phyloP scores from a whole-genome alignment of 2,329 filamentous ascomycete genomes.

The Talaromyces sp. region DNA sequence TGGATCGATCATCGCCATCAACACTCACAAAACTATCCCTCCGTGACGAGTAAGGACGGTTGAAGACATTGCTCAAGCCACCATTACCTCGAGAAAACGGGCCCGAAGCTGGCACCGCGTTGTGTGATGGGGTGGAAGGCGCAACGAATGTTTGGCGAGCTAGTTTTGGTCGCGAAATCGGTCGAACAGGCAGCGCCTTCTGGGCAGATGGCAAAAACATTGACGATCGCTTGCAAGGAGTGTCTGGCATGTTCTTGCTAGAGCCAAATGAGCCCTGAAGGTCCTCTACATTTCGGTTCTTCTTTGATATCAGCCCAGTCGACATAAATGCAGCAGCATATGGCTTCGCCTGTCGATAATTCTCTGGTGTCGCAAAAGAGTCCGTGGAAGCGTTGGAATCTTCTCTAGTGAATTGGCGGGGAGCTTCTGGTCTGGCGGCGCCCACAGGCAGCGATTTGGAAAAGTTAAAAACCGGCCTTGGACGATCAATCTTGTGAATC shows the following conservation, averaged over 20 bases:
- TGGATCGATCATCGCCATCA: conserved; percentile 69
- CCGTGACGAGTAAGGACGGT: conserved; percentile 48
- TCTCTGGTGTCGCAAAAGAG: conserved; percentile 69
- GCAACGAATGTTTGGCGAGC: conserved; percentile 71
- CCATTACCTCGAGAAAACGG: conserved; percentile 64
- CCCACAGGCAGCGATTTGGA: conserved; percentile 73
- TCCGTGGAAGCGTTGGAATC: conserved; percentile 48
- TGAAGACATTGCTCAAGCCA: conserved; percentile 59
- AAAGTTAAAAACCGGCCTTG: conserved; percentile 57
- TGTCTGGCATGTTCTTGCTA: conserved; percentile 79
- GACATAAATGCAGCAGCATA: conserved; percentile 85
- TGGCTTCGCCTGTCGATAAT: conserved; percentile 73
- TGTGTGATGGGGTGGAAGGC: conserved; percentile 75
- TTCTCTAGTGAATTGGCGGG: conserved; percentile 46
- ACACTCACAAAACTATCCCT: conserved; percentile 74
- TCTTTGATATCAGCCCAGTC: conserved; percentile 90
- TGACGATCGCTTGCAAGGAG: conserved; percentile 84
- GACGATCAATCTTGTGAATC: conserved; percentile 52
- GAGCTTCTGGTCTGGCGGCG: conserved; percentile 50
- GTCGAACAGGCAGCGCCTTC: conserved; percentile 55
- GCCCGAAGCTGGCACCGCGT: conserved; percentile 59
- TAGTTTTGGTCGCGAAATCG: conserved; percentile 59
- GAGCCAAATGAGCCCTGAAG: conserved; percentile 48
- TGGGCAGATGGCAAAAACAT: conserved; percentile 65
- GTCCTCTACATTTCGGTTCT: conserved; percentile 77